Conservation (phyloP, 2,329 filamentous ascomycete genomes). For the Stromatinia cepivora region DNA sequence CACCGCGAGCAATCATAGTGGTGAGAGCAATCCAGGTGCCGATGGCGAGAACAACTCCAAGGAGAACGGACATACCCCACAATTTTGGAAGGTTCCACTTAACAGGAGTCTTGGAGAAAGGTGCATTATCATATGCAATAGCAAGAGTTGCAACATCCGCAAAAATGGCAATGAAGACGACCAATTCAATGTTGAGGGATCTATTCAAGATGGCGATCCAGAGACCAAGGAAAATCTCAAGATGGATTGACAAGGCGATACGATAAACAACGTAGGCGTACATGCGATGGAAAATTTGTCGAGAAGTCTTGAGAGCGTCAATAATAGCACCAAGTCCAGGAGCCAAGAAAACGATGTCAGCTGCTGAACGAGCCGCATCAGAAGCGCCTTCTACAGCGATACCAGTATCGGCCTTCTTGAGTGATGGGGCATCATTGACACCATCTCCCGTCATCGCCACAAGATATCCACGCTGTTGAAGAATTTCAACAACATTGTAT, state of each 20-base stretch:
- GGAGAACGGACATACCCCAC: slow-evolving; percentile 86
- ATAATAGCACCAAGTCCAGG: slow-evolving; percentile 91
- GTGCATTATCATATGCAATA: slow-evolving; percentile 91
- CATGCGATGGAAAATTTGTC: slow-evolving; percentile 96
- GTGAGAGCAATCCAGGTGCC: slow-evolving; percentile 89
- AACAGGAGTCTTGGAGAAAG: slow-evolving; percentile 80
- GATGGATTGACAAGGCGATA: slow-evolving; percentile 86
- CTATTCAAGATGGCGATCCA: slow-evolving; percentile 89
- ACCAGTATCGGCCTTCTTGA: slow-evolving; percentile 95
- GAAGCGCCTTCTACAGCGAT: slow-evolving; percentile 92
- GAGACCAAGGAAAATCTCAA: slow-evolving; percentile 87
- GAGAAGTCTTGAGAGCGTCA: slow-evolving; percentile 86
- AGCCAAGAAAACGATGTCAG: slow-evolving; percentile 91
- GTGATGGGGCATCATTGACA: slow-evolving; percentile 89
- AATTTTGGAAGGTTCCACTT: slow-evolving; percentile 96
- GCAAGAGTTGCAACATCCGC: slow-evolving; percentile 89
- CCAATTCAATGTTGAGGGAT: slow-evolving; percentile 79
- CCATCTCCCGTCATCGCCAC: slow-evolving; percentile 96
- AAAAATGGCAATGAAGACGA: slow-evolving; percentile 94
- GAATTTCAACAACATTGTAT: slow-evolving; percentile 90
- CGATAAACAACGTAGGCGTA: slow-evolving; percentile 95
- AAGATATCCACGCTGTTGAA: slow-evolving; percentile 89
- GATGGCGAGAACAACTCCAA: slow-evolving; percentile 76
- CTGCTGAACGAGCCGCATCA: slow-evolving; percentile 85
- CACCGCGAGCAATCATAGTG: slow-evolving; percentile 70